Conservation (phyloP, 305 asterid species). For the Rubia balearica region DNA sequence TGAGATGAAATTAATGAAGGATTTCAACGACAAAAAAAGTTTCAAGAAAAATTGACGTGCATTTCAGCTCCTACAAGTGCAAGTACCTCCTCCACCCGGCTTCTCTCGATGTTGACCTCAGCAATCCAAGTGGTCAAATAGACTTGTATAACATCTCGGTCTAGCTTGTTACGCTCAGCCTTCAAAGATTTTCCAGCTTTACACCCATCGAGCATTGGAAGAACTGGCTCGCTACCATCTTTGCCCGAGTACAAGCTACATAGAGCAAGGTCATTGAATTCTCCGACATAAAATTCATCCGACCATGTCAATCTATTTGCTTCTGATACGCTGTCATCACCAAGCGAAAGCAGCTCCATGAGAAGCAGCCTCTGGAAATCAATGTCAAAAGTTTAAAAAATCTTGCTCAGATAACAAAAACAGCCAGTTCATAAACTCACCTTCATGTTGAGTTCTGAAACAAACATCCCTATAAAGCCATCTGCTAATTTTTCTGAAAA, state of each 20-base stretch:
- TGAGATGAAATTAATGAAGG: not conserved
- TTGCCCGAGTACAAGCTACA: conserved; percentile 39
- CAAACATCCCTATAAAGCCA: conserved; percentile 61
- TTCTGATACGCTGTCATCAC: conserved; percentile 31
- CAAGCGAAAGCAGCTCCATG: conserved; percentile 52
- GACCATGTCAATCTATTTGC: conserved; percentile 41
- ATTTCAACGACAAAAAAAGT: not conserved
- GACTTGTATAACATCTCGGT: conserved; percentile 60
- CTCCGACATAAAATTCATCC: conserved; percentile 66
- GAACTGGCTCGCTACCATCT: conserved; percentile 28
- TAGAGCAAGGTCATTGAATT: conserved; percentile 46
- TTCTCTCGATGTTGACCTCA: conserved; percentile 60
- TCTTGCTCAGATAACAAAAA: conserved; percentile 1
- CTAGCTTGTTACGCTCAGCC: conserved; percentile 26
- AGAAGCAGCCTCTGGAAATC: conserved; percentile 66
- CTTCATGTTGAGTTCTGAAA: conserved; percentile 59
- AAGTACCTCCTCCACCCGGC: conserved; percentile 64
- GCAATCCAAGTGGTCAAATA: conserved; percentile 65
- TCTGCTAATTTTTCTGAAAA: conserved; percentile 57
- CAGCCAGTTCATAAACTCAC: conserved; percentile 28
- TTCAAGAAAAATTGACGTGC: conserved; percentile 41
- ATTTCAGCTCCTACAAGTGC: conserved; percentile 55
- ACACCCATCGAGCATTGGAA: conserved; percentile 31
- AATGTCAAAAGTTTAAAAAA: not conserved
- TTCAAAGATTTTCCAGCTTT: conserved; percentile 23